Percentiles rank a stretch among this genome's conserved stretches.
phyloP scores from a whole-genome alignment of 768 basidiomycete species.

The Suillus plorans region DNA sequence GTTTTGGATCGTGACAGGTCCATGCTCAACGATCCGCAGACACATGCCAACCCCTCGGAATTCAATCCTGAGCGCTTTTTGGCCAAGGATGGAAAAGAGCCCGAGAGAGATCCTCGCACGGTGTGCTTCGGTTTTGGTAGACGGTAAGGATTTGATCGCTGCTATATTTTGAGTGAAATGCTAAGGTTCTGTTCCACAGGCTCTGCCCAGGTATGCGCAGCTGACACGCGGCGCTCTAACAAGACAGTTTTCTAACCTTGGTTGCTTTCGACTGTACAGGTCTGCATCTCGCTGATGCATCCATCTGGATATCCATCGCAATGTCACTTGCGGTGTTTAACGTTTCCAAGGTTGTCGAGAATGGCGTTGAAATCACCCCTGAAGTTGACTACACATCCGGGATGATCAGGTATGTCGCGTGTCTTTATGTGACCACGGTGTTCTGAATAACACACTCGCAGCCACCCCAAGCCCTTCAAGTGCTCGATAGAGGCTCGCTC shows the following conservation, averaged over 20 bases:
- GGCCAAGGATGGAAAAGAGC: constrained; percentile 9
- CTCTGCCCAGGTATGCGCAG: constrained; percentile 18
- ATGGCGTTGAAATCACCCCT: constrained; percentile 44
- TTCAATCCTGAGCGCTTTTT: constrained; percentile 39
- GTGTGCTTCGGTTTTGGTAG: constrained; percentile 30
- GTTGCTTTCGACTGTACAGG: constrained; percentile 16
- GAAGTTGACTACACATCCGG: constrained; percentile 43
- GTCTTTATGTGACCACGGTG: not conserved
- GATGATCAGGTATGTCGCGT: constrained; percentile 39
- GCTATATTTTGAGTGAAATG: not conserved
- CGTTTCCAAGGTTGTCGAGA: constrained; percentile 39
- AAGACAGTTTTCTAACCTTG: not conserved
- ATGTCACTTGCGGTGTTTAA: constrained; percentile 47
- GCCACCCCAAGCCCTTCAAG: constrained; percentile 65
- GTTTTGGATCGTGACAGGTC: constrained; percentile 33
- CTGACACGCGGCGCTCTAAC: not conserved
- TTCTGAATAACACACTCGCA: constrained; percentile 14
- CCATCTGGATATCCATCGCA: constrained; percentile 27
- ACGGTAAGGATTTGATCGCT: constrained; percentile 15
- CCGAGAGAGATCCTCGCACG: constrained; percentile 18
- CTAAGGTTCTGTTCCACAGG: constrained; percentile 1
- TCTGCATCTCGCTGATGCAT: constrained; percentile 26
- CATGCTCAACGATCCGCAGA: constrained; percentile 50
- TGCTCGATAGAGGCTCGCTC: constrained; percentile 61
- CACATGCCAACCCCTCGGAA: constrained; percentile 31